Evolutionary conservation across 169 alveolate genomes (phyloP).

Genomic region (Plasmodium vivax): DNA sequence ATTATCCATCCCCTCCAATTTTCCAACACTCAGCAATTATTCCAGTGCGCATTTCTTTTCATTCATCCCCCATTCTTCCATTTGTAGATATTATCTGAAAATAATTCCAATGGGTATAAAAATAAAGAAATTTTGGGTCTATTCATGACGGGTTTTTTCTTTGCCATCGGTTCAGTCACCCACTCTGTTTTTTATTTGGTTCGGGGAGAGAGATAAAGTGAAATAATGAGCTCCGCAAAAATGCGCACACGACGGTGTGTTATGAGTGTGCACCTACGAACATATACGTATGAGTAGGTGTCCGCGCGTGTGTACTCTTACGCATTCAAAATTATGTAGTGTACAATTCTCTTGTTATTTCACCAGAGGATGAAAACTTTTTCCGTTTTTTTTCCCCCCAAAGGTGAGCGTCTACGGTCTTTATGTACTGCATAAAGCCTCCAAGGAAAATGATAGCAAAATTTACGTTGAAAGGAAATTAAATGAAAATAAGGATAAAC

Average conservation of each 20-base stretch:
- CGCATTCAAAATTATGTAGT: neutral
- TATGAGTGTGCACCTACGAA: neutral
- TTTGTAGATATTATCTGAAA: slow-evolving; percentile 72
- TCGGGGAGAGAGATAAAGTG: neutral
- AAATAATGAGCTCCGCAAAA: neutral
- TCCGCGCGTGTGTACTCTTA: neutral
- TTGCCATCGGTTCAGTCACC: slow-evolving; percentile 64
- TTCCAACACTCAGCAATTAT: neutral
- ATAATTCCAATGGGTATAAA: slow-evolving; percentile 36
- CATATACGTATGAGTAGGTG: neutral
- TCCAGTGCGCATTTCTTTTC: neutral
- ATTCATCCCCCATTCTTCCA: neutral
- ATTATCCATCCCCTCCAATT: neutral
- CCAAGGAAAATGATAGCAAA: slow-evolving; percentile 58
- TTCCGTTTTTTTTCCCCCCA: neutral
- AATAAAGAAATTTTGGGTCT: slow-evolving; percentile 59
- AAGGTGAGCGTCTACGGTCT: slow-evolving; percentile 69
- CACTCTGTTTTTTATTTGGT: slow-evolving; percentile 66
- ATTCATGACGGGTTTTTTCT: slow-evolving; percentile 67
- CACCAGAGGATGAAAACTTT: neutral
- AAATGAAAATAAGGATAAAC: slow-evolving; percentile 63
- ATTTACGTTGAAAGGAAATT: slow-evolving; percentile 36
- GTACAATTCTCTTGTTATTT: neutral
- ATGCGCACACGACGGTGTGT: neutral
- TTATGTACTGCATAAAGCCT: slow-evolving; percentile 51